Percentiles rank a stretch among this genome's conserved stretches.
Conservation (phyloP, 805 yeast genomes). For the Wickerhamiella dianesei region DNA sequence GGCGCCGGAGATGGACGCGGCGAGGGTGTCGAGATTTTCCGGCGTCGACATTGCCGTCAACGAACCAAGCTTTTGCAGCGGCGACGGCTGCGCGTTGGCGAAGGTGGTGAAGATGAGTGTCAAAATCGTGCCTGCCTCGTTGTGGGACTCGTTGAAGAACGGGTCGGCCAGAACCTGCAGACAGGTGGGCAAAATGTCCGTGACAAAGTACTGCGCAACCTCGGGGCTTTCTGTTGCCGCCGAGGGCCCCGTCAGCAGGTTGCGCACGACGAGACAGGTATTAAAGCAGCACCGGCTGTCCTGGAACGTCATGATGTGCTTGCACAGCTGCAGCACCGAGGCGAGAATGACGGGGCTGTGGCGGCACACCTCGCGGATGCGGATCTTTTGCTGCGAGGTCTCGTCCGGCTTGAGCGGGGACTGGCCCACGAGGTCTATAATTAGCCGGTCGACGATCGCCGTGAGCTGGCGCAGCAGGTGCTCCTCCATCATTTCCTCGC, state of each 20-base stretch:
- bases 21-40: constrained; percentile 49
- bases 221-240: constrained; percentile 56
- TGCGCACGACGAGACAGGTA: constrained; percentile 66
- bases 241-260: constrained; percentile 43
- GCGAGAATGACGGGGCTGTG: constrained; percentile 55
- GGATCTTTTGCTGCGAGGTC: constrained; percentile 31
- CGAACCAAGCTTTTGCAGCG: constrained; percentile 20
- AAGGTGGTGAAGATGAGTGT: constrained; percentile 66
- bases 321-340: constrained; percentile 60
- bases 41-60: constrained; percentile 40
- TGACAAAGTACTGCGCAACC: constrained; percentile 57
- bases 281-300: constrained; percentile 91
- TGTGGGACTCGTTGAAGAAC: constrained; percentile 72
- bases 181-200: constrained; percentile 56
- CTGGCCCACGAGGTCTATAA: constrained; percentile 83
- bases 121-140: constrained; percentile 82
- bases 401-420: constrained; percentile 34
- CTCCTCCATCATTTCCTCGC: constrained; percentile 98
- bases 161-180: constrained; percentile 55
- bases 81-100: constrained; percentile 34
- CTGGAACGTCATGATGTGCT: constrained; percentile 65
- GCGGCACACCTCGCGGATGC: constrained; percentile 52
- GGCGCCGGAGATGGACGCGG: constrained; percentile 47
- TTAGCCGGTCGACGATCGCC: constrained; percentile 73
- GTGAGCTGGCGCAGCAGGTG: constrained; percentile 86